Conservation (phyloP, 768 basidiomycete genomes). For the Amanita rubescens region DNA sequence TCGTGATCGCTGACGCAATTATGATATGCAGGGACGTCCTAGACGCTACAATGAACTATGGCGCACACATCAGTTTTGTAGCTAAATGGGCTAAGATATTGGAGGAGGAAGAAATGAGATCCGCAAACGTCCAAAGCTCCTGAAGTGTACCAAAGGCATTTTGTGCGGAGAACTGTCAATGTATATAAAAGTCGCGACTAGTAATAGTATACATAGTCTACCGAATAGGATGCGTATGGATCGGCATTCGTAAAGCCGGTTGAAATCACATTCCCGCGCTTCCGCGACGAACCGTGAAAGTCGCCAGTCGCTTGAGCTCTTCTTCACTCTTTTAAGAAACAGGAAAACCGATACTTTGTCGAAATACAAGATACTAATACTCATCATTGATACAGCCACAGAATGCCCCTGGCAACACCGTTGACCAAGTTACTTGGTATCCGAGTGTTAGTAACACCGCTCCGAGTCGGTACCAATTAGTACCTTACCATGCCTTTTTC, state of each 20-base stretch:
- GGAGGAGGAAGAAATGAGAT: constrained; percentile 28
- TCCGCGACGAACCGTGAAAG: too few species aligned
- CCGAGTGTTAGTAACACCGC: constrained; percentile 42
- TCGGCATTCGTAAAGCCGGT: not conserved
- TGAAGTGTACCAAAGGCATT: too few species aligned
- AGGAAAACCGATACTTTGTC: too few species aligned
- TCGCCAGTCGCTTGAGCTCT: too few species aligned
- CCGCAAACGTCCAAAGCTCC: not conserved
- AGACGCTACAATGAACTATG: constrained; percentile 54
- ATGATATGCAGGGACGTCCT: constrained; percentile 47
- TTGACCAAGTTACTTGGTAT: constrained; percentile 63
- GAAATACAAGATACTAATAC: too few species aligned
- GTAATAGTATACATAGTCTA: too few species aligned
- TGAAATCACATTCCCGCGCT: not conserved
- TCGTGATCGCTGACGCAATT: constrained; percentile 1
- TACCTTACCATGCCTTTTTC: not conserved
- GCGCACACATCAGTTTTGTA: constrained; percentile 65
- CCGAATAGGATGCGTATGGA: too few species aligned
- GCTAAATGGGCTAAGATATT: constrained; percentile 56
- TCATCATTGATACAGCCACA: not conserved
- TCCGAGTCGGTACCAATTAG: not conserved
- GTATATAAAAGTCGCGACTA: too few species aligned
- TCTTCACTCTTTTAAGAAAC: too few species aligned
- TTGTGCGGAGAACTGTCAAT: too few species aligned
- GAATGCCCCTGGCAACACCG: constrained; percentile 34